These are phyloP conservation scores for Yamadazyma aaseri DNA, from an alignment of 1,139 yeast genomes.

Conservation along the genomic window DNA sequence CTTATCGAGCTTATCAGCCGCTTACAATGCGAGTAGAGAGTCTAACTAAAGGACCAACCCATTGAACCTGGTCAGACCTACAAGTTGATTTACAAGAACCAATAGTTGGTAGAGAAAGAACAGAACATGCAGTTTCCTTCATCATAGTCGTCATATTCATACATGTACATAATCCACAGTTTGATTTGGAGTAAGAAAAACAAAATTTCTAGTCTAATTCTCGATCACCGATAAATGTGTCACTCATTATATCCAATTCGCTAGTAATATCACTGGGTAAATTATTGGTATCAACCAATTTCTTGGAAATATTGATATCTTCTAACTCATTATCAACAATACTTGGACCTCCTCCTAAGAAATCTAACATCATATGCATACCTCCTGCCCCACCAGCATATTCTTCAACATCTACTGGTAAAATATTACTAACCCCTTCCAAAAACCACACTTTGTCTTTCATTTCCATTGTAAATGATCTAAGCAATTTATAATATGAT, in stretches of 20 bases:
- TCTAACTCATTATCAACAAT: constrained; percentile 44
- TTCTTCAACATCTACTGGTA: constrained; percentile 82
- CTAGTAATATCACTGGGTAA: constrained; percentile 57
- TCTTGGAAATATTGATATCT: constrained; percentile 42
- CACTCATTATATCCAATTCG: constrained; percentile 46
- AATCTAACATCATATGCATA: constrained; percentile 87
- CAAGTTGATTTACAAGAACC: too few relatives aligned
- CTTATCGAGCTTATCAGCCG: too few relatives aligned
- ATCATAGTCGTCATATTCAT: too few relatives aligned
- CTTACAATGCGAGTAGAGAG: too few relatives aligned
- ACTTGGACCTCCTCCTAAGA: constrained; percentile 70
- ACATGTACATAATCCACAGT: too few relatives aligned
- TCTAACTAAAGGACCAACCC: too few relatives aligned
- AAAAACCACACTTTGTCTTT: constrained; percentile 91
- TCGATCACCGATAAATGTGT: constrained; percentile 24
- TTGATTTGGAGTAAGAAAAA: too few relatives aligned
- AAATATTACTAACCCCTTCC: constrained; percentile 84
- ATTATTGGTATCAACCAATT: constrained; percentile 52
- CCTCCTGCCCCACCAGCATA: constrained; percentile 84
- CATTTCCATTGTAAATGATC: constrained; percentile 82
- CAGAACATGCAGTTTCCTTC: too few relatives aligned
- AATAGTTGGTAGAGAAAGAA: too few relatives aligned
- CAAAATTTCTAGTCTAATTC: background rate
- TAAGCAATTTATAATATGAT: constrained; percentile 75
- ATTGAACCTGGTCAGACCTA: too few relatives aligned